These are phyloP conservation scores for Cyberlindnera nakhonratchasimensis DNA, from an alignment of 805 yeast genomes.

Conservation along the genomic window DNA sequence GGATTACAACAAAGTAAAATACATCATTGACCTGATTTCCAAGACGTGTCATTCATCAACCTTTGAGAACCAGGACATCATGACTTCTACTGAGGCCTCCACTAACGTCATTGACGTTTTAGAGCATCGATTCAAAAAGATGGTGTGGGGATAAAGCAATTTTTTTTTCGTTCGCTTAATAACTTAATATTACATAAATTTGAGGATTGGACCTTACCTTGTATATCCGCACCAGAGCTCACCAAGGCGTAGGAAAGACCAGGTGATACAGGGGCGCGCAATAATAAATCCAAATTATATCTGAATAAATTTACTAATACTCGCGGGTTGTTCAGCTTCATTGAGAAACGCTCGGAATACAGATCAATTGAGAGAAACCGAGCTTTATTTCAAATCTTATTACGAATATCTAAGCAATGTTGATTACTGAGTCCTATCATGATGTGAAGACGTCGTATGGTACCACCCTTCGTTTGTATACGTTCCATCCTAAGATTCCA, in stretches of 20 bases:
- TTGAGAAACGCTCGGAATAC: no score
- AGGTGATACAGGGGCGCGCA: no score
- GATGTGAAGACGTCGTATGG: constrained; percentile 66
- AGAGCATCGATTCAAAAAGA: constrained; percentile 35
- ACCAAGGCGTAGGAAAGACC: no score
- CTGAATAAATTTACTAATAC: no score
- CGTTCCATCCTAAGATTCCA: constrained; percentile 64
- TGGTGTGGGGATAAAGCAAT: constrained; percentile 36
- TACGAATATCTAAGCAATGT: constrained; percentile 40
- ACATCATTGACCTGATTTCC: constrained; percentile 23
- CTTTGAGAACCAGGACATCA: constrained; percentile 31
- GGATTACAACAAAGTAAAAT: constrained; percentile 25
- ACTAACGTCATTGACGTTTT: constrained; percentile 34
- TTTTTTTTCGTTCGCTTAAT: neutral
- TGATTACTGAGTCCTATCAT: constrained; percentile 59
- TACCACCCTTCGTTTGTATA: constrained; percentile 62
- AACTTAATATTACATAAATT: no score
- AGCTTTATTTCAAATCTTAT: no score
- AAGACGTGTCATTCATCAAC: constrained; percentile 25
- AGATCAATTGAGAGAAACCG: no score
- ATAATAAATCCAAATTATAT: no score
- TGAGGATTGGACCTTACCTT: no score
- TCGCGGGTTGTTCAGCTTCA: no score
- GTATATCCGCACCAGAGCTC: no score
- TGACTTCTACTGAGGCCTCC: constrained; percentile 35